phyloP scores from a whole-genome alignment of 2,329 filamentous ascomycete genomes.

The Passalora sequoiae region DNA sequence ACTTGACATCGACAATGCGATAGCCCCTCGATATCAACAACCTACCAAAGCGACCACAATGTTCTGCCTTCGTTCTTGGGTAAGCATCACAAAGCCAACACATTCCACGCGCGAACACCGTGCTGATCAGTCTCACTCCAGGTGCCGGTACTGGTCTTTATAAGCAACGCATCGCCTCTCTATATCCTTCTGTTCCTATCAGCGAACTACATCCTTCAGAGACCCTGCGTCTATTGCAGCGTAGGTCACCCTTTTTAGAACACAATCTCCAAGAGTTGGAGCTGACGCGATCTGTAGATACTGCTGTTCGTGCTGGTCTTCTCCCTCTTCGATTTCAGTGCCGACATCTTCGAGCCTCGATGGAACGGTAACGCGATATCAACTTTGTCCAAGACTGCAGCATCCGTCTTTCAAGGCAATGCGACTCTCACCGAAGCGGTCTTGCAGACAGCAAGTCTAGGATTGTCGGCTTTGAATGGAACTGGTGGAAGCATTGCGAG shows the following conservation, averaged over 20 bases:
- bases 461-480: constrained; percentile 55
- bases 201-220: constrained; percentile 92
- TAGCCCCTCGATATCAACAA: constrained; percentile 2
- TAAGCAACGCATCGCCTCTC: constrained; percentile 48
- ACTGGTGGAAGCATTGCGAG: constrained; percentile 63
- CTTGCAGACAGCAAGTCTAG: constrained; percentile 60
- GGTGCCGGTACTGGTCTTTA: constrained; percentile 47
- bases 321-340: constrained; percentile 88
- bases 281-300: constrained; percentile 40
- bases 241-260: not conserved
- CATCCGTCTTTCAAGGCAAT: constrained; percentile 29
- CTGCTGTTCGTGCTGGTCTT: constrained; percentile 92
- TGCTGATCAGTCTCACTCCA: constrained; percentile 63
- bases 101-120: constrained; percentile 28
- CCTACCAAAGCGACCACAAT: not conserved
- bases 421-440: constrained; percentile 41
- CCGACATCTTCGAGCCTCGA: constrained; percentile 90
- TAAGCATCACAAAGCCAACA: constrained; percentile 3
- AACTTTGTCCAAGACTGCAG: constrained; percentile 36
- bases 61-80: constrained; percentile 14
- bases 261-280: not conserved
- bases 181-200: constrained; percentile 57
- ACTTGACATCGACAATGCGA: constrained; percentile 6
- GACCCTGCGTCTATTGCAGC: constrained; percentile 86
- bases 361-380: constrained; percentile 21